Base-by-base conservation (phyloP, 306 rosid species). In the Cicer judaicum region DNA sequence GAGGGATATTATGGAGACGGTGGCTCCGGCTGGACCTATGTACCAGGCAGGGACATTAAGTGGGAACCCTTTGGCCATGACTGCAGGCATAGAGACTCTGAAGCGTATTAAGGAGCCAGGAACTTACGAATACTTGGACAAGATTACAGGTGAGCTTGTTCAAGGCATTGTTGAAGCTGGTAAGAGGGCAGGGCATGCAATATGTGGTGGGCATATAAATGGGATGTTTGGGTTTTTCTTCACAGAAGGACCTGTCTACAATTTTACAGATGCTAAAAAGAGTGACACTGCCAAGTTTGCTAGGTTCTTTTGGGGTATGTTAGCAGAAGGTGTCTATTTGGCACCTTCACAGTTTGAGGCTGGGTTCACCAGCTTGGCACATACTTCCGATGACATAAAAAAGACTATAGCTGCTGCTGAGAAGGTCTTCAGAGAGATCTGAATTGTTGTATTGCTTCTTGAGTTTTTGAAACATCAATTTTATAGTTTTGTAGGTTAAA, bases 321-420 rank as follows among this genome's bases (percentile, higher is more conserved):
- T 94, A 83, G 96, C 87, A 42, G 96, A 94, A 87, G 99, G 98
- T 36, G 96, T 94, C 6, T 95, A 95, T 73, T 85, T 90, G 52
- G 99, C 99, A 64, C 99, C 99, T 54, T 90, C 96, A 10, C 98
- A 92, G 86, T 95, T 92, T 76, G 99, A 95, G 83, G 98, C 98
- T 67, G 99, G 99, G 29, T 90, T 92, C 79, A 95, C 99, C 43
- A 95, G 97, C 83, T 88, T 95, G 88, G 97, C 99, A 1, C 99
- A 89, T 73, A 74, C 91, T 68, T 64, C 89, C 19, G 93, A 86
- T 43, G 99, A 94, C 82, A 89, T 94, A 10, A 85, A 92, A 64
- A 86, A 87, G 56, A 94, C 99, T 0, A 88, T 92, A 73, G 97
- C 97, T 5, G 99, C 99, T 16, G 98, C 98, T 2, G 99, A 94